These are phyloP conservation scores for Nitzschia palea DNA, from an alignment of 108 stramenopile species.

Conservation along the genomic window DNA sequence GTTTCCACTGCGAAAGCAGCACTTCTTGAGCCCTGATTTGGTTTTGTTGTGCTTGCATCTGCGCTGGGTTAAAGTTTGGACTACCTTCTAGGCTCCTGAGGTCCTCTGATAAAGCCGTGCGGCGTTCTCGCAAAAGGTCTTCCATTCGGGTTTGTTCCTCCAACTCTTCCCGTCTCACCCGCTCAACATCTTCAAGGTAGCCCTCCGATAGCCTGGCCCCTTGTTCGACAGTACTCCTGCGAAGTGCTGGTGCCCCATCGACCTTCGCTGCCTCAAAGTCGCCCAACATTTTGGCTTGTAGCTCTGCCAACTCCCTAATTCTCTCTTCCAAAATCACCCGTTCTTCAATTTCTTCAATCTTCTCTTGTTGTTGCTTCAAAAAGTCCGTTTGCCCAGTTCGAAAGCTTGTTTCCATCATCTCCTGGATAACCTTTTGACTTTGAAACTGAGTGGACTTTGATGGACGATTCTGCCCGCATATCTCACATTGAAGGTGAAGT, in stretches of 20 bases:
- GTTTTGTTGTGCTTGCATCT: not conserved
- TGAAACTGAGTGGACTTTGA: not conserved
- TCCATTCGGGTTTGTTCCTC: not conserved
- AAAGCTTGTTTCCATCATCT: not conserved
- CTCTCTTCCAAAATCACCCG: not conserved
- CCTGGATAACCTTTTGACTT: not conserved
- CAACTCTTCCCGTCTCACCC: not conserved
- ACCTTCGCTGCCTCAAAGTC: not conserved
- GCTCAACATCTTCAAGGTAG: not conserved
- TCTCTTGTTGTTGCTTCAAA: slow-evolving; percentile 2
- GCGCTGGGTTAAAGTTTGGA: not conserved
- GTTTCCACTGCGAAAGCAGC: slow-evolving; percentile 1
- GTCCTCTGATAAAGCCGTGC: not conserved
- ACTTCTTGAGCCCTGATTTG: not conserved
- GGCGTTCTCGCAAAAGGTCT: not conserved
- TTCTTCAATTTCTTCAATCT: slow-evolving; percentile 7
- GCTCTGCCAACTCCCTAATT: not conserved
- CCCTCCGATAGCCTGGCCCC: not conserved
- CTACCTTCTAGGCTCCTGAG: not conserved
- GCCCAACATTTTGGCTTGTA: not conserved
- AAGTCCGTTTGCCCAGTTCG: not conserved
- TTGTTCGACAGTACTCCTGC: not conserved
- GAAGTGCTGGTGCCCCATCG: not conserved
- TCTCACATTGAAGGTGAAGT: slow-evolving; percentile 14
- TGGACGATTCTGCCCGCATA: slow-evolving; percentile 10